Conservation (phyloP, 1,284 basidiomycete species). For the Caloboletus firmus region DNA sequence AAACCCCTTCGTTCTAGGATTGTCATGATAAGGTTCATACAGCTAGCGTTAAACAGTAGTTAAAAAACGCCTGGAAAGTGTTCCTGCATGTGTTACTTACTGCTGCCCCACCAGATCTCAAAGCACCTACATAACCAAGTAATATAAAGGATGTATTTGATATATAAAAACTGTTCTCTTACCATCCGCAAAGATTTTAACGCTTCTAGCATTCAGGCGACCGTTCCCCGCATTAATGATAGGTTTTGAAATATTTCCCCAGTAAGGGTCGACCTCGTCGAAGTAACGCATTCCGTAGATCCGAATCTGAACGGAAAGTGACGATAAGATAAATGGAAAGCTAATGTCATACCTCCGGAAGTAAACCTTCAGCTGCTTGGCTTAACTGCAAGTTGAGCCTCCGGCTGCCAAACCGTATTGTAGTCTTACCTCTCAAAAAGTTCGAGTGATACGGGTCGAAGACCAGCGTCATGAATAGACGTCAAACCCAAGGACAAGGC, state of each 20-base stretch:
- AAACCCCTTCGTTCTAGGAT: slow-evolving; percentile 73
- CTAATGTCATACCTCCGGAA: slow-evolving; percentile 49
- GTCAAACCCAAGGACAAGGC: slow-evolving; percentile 74
- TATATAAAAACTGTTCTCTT: slow-evolving; percentile 12
- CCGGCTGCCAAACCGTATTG: not conserved
- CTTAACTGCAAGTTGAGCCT: slow-evolving; percentile 29
- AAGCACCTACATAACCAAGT: slow-evolving; percentile 57
- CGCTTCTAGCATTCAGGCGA: slow-evolving; percentile 70
- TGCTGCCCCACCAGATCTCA: slow-evolving; percentile 88
- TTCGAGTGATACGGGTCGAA: slow-evolving; percentile 64
- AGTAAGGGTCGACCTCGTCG: slow-evolving; percentile 71
- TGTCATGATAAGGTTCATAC: slow-evolving; percentile 80
- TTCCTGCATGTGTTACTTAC: slow-evolving; percentile 46
- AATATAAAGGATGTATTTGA: slow-evolving; percentile 1
- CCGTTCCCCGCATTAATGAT: slow-evolving; percentile 58
- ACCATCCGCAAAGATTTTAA: slow-evolving; percentile 92
- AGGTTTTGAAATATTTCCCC: slow-evolving; percentile 65
- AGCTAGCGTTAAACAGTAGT: slow-evolving; percentile 42
- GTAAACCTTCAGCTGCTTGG: slow-evolving; percentile 54
- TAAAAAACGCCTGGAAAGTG: not conserved
- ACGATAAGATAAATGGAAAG: not conserved
- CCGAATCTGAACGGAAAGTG: slow-evolving; percentile 48
- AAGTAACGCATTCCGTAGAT: slow-evolving; percentile 75
- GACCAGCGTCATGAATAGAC: slow-evolving; percentile 81
- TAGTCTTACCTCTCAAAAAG: slow-evolving; percentile 67